These are phyloP conservation scores for Blastobotrys illinoisensis DNA, from an alignment of 1,139 yeast genomes.

Conservation along the genomic window DNA sequence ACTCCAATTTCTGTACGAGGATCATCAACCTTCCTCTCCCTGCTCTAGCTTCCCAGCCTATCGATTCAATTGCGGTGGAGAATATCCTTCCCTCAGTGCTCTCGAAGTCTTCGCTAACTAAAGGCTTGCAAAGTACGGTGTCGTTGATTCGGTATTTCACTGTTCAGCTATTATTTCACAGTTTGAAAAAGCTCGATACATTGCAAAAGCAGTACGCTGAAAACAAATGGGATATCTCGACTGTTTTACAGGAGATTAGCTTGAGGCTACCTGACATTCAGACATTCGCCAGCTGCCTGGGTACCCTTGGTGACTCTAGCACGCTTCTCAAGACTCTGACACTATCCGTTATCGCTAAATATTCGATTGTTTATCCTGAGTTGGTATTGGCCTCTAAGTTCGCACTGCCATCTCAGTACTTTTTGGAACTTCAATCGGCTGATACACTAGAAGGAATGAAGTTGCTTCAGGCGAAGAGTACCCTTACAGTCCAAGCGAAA, in stretches of 20 bases:
- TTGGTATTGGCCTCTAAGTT: constrained; percentile 15
- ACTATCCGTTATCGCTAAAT: constrained; percentile 22
- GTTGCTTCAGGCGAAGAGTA: constrained; percentile 29
- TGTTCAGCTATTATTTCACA: constrained; percentile 52
- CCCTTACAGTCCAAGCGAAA: constrained; percentile 31
- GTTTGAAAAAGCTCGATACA: constrained; percentile 47
- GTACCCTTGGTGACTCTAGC: constrained; percentile 29
- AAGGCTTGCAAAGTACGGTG: constrained; percentile 52
- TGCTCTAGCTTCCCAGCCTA: constrained; percentile 25
- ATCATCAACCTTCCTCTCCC: constrained; percentile 55
- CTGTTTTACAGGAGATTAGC: constrained; percentile 37
- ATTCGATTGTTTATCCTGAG: constrained; percentile 23
- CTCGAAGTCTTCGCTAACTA: constrained; percentile 52
- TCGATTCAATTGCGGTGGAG: constrained; percentile 40
- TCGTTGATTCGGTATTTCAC: constrained; percentile 60
- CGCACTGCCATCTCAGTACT: constrained; percentile 19
- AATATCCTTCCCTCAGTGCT: constrained; percentile 62
- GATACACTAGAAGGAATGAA: constrained; percentile 23
- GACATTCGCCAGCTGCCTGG: constrained; percentile 35
- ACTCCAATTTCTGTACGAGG: constrained; percentile 55
- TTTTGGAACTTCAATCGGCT: constrained; percentile 13
- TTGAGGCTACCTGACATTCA: constrained; percentile 47
- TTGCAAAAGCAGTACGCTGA: constrained; percentile 38
- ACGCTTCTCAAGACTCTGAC: constrained; percentile 36
- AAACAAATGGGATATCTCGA: constrained; percentile 38